Percentiles rank a stretch among this genome's conserved stretches.
Evolutionary conservation across 2,329 filamentous ascomycete species (phyloP).

Genomic region (Laburnicola sp.): DNA sequence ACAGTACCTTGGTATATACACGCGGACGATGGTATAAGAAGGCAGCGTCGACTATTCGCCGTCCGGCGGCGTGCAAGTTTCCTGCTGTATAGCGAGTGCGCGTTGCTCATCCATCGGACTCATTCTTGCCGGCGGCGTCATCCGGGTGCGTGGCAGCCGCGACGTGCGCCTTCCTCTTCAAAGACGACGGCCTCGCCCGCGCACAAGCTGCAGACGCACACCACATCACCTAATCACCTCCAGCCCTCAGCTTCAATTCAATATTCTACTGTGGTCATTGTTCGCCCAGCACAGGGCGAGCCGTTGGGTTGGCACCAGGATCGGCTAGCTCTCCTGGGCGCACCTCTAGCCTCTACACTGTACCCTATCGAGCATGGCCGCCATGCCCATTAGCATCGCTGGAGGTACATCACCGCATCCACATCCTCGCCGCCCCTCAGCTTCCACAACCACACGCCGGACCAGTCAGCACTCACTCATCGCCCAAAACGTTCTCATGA

Average conservation of each 20-base stretch:
- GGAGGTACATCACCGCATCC: conserved; percentile 12
- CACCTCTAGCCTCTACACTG: background rate
- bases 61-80: background rate
- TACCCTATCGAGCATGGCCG: conserved; percentile 11
- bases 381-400: conserved; percentile 18
- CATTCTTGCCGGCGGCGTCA: background rate
- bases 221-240: background rate
- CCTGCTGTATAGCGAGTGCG: background rate
- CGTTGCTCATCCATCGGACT: background rate
- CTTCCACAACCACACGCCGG: conserved; percentile 26
- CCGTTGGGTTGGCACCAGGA: background rate
- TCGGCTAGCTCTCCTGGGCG: conserved; percentile 4
- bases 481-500: conserved; percentile 57
- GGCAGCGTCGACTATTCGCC: background rate
- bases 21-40: background rate
- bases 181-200: background rate
- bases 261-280: conserved; percentile 3
- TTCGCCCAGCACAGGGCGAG: background rate
- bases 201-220: background rate
- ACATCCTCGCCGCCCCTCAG: conserved; percentile 26
- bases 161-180: background rate
- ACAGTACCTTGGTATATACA: conserved; percentile 2
- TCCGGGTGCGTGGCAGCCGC: background rate
- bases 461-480: conserved; percentile 54
- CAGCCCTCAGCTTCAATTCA: background rate